Conservation (phyloP, 1,284 basidiomycete species). For the Cerrena zonata region DNA sequence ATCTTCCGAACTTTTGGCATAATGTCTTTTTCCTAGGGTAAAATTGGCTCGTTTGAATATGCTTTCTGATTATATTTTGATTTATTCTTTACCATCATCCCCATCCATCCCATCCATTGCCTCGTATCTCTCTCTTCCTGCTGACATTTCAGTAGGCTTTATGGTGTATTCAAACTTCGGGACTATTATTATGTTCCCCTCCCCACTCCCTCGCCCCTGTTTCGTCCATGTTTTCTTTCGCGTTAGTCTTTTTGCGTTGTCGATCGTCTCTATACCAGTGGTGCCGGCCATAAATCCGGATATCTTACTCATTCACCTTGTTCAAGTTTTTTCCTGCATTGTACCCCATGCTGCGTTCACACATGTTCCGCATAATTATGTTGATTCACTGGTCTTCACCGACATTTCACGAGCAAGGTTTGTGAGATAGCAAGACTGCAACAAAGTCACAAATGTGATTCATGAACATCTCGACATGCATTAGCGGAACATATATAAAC, state of each 20-base stretch:
- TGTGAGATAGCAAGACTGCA: no score
- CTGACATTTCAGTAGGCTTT: background rate
- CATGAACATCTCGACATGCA: no score
- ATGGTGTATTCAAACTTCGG: background rate
- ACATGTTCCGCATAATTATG: slow-evolving; percentile 7
- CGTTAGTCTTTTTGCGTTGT: background rate
- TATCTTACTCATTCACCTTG: slow-evolving; percentile 6
- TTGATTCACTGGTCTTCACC: background rate
- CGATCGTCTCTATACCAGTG: background rate
- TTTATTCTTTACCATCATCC: background rate
- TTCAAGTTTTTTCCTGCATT: background rate
- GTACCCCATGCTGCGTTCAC: slow-evolving; percentile 1
- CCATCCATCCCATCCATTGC: background rate
- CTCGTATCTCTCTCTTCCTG: background rate
- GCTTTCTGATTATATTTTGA: background rate
- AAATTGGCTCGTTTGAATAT: background rate
- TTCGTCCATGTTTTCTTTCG: background rate
- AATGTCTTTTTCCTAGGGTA: background rate
- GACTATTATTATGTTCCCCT: background rate
- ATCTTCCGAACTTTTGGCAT: background rate
- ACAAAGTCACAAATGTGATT: no score
- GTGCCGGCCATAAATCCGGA: slow-evolving; percentile 1
- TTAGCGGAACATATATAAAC: background rate
- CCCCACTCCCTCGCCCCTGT: background rate
- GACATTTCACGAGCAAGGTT: no score